Percentiles rank a stretch among this genome's conserved stretches.
These are phyloP conservation scores for Termitomyces sp. DNA, from an alignment of 768 basidiomycete genomes.

Conservation along the genomic window DNA sequence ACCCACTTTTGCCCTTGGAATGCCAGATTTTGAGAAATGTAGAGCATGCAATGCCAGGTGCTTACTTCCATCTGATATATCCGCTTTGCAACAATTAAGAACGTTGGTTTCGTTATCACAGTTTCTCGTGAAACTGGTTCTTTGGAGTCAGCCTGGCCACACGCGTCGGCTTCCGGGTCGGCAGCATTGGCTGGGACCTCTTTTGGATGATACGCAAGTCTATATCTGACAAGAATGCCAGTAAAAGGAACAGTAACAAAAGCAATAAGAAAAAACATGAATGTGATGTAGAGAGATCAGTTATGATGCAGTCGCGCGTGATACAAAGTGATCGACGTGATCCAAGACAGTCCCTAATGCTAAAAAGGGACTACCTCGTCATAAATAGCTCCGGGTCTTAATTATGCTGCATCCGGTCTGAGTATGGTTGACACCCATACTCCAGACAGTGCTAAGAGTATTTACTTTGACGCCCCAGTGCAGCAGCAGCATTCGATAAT, in stretches of 20 bases:
- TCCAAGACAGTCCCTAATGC: slow-evolving; percentile 5
- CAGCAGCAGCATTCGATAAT: slow-evolving; percentile 10
- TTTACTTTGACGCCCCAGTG: slow-evolving; percentile 42
- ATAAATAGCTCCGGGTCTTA: slow-evolving; percentile 5
- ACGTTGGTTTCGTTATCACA: slow-evolving; percentile 3
- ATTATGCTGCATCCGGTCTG: neutral
- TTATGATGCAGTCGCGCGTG: neutral
- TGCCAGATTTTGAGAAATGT: neutral
- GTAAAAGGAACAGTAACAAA: slow-evolving; percentile 15
- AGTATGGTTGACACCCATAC: slow-evolving; percentile 12
- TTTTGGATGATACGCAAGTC: slow-evolving; percentile 16
- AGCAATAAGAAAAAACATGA: neutral
- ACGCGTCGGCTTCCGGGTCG: slow-evolving; percentile 1
- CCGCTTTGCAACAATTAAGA: slow-evolving; percentile 7
- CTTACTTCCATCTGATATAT: slow-evolving; percentile 13
- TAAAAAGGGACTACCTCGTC: neutral
- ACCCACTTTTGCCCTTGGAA: slow-evolving; percentile 11
- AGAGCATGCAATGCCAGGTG: neutral
- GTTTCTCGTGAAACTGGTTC: neutral
- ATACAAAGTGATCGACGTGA: neutral
- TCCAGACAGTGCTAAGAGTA: slow-evolving; percentile 28
- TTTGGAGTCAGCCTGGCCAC: neutral
- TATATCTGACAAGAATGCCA: slow-evolving; percentile 17
- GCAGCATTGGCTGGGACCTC: neutral
- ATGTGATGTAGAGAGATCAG: neutral